A percentile compares a stretch with the other conserved stretches of the same genome.
phyloP scores from a whole-genome alignment of 345 rosid genomes.

The Geranium rotundifolium region DNA sequence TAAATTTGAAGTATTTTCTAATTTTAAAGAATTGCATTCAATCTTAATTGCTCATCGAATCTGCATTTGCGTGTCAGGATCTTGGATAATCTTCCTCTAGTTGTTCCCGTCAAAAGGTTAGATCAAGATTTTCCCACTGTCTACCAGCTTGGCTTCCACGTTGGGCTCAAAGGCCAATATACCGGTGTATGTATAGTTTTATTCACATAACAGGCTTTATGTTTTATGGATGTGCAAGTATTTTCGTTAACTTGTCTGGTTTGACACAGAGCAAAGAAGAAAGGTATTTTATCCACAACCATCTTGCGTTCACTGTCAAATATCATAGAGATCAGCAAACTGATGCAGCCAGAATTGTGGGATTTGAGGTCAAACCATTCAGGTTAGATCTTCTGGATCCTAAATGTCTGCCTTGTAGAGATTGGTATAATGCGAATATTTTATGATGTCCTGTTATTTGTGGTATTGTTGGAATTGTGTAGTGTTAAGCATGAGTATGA shows the following conservation, averaged over 20 bases:
- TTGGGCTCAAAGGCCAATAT: conserved; percentile 59
- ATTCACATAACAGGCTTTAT: too few species aligned
- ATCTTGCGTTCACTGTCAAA: conserved; percentile 59
- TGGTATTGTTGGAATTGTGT: conserved; percentile 8
- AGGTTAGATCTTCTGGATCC: conserved; percentile 30
- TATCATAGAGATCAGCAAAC: conserved; percentile 55
- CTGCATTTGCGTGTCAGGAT: conserved; percentile 30
- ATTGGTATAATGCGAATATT: conserved; percentile 1
- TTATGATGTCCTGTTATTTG: background rate
- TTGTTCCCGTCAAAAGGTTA: conserved; percentile 38
- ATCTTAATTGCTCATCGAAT: too few species aligned
- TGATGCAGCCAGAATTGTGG: conserved; percentile 68
- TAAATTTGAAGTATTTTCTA: too few species aligned
- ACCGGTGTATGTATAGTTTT: conserved; percentile 37
- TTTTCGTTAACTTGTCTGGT: conserved; percentile 1
- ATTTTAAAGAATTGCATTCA: too few species aligned
- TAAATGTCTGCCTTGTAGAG: background rate
- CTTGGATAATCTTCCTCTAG: conserved; percentile 73
- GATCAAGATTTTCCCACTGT: conserved; percentile 37
- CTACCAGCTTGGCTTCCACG: conserved; percentile 54
- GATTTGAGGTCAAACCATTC: conserved; percentile 90
- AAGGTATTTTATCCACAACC: conserved; percentile 78
- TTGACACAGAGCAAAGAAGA: conserved; percentile 59
- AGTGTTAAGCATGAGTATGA: conserved; percentile 72
- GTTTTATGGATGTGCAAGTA: too few species aligned